phyloP scores from a whole-genome alignment of 495 filamentous ascomycete genomes.

The Penicillium argentinense region DNA sequence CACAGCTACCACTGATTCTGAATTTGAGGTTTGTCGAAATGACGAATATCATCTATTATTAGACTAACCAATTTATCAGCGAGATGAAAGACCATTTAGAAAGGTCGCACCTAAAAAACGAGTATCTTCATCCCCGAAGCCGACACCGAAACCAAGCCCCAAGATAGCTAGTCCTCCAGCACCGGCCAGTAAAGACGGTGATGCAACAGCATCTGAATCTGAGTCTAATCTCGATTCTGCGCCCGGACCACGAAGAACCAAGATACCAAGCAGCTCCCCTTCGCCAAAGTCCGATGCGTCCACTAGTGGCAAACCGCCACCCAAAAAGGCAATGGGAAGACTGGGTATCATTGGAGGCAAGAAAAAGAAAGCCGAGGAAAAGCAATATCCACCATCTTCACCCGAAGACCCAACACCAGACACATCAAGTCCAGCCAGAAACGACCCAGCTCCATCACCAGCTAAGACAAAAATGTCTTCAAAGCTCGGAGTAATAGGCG shows the following conservation, averaged over 20 bases:
- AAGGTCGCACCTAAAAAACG: too few species aligned
- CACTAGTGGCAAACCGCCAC: constrained; percentile 4
- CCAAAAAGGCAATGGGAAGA: constrained; percentile 22
- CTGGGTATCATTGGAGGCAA: constrained; percentile 43
- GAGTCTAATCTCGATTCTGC: constrained; percentile 13
- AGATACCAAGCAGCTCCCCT: constrained; percentile 3
- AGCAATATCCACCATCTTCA: constrained; percentile 1
- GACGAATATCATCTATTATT: not conserved
- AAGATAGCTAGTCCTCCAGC: constrained; percentile 2
- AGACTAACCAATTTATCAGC: constrained; percentile 23
- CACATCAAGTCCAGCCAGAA: not conserved
- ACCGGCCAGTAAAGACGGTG: constrained; percentile 8
- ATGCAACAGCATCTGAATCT: constrained; percentile 23
- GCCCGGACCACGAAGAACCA: constrained; percentile 5
- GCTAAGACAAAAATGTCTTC: constrained; percentile 25
- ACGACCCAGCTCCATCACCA: not conserved
- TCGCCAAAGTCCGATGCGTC: constrained; percentile 5
- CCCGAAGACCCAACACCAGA: constrained; percentile 5
- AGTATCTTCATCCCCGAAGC: not conserved
- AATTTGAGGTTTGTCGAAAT: constrained; percentile 37
- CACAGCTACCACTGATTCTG: constrained; percentile 28
- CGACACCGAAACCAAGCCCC: not conserved
- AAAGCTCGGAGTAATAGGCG: constrained; percentile 40
- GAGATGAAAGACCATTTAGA: constrained; percentile 43
- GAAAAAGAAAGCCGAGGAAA: constrained; percentile 23